Evolutionary conservation across 768 basidiomycete genomes (phyloP).

Genomic region (Leucocoprinus birnbaumii): DNA sequence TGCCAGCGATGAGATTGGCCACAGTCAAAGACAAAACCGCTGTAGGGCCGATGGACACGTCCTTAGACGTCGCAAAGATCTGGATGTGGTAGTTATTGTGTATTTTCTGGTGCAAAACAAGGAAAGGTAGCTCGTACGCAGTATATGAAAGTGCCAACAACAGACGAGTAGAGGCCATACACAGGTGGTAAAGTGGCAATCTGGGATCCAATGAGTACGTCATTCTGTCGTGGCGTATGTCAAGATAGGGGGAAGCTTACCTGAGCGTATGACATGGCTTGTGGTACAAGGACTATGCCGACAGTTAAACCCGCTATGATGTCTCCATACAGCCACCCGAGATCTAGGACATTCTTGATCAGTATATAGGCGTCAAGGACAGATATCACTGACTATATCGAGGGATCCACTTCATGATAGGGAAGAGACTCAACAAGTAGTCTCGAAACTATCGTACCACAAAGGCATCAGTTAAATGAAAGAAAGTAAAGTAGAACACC

Average conservation of each 20-base stretch:
- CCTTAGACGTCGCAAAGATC: constrained; percentile 97
- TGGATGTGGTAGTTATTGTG: constrained; percentile 23
- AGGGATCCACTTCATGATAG: constrained; percentile 80
- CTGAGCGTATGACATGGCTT: constrained; percentile 87
- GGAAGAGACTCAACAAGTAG: constrained; percentile 78
- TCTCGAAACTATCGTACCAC: constrained; percentile 39
- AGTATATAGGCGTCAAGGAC: not conserved
- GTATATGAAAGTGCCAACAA: constrained; percentile 83
- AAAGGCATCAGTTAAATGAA: constrained; percentile 1
- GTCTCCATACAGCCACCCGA: constrained; percentile 84
- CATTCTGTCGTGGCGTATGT: not conserved
- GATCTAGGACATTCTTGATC: constrained; percentile 36
- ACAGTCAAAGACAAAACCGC: constrained; percentile 96
- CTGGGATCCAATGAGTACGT: constrained; percentile 31
- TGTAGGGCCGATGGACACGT: constrained; percentile 99
- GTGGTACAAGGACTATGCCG: constrained; percentile 93
- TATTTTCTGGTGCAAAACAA: not conserved
- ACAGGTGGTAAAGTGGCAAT: constrained; percentile 80
- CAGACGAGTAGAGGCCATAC: constrained; percentile 93
- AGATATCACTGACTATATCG: constrained; percentile 68
- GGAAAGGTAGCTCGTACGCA: constrained; percentile 47
- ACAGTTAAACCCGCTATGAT: constrained; percentile 90
- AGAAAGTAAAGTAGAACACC: not conserved
- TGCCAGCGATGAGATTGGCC: constrained; percentile 72
- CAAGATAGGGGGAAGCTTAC: constrained; percentile 28